Conservation (phyloP, 768 basidiomycete species). For the Kwoniella mangroviensis region DNA sequence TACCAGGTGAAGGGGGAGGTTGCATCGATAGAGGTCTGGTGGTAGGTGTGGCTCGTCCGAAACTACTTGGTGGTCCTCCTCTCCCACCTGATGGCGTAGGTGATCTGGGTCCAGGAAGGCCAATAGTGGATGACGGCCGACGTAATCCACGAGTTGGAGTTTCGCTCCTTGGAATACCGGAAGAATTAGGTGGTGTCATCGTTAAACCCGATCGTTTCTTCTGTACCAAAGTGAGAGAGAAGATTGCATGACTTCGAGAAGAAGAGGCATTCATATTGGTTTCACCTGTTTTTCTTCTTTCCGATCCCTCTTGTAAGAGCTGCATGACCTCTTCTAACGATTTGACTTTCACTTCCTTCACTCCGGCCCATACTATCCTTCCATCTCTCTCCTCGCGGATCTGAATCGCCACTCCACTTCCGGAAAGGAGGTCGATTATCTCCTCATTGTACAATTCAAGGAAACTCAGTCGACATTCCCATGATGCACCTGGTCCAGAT, state of each 20-base stretch:
- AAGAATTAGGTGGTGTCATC: constrained; percentile 19
- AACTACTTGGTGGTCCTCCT: constrained; percentile 41
- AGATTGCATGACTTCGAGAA: constrained; percentile 97
- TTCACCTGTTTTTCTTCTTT: constrained; percentile 90
- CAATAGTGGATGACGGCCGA: constrained; percentile 48
- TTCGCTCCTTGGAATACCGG: constrained; percentile 13
- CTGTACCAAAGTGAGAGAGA: constrained; percentile 91
- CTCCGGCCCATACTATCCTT: constrained; percentile 93
- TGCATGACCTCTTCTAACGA: constrained; percentile 88
- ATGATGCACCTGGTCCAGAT: constrained; percentile 64
- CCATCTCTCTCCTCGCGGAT: constrained; percentile 98
- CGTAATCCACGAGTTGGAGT: constrained; percentile 37
- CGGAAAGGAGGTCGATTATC: constrained; percentile 86
- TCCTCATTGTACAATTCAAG: constrained; percentile 99
- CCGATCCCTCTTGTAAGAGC: constrained; percentile 87
- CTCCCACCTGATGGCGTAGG: constrained; percentile 45
- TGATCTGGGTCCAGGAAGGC: constrained; percentile 34
- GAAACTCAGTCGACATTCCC: constrained; percentile 75
- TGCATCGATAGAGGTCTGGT: constrained; percentile 69
- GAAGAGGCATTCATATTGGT: constrained; percentile 99
- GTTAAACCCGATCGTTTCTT: constrained; percentile 63
- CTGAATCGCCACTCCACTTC: constrained; percentile 82
- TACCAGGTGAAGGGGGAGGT: constrained; percentile 56
- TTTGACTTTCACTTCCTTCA: constrained; percentile 87
- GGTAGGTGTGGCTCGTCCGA: constrained; percentile 25